These are phyloP conservation scores for Neocucurbitaria cava DNA, from an alignment of 2,329 filamentous ascomycete genomes.

Conservation along the genomic window DNA sequence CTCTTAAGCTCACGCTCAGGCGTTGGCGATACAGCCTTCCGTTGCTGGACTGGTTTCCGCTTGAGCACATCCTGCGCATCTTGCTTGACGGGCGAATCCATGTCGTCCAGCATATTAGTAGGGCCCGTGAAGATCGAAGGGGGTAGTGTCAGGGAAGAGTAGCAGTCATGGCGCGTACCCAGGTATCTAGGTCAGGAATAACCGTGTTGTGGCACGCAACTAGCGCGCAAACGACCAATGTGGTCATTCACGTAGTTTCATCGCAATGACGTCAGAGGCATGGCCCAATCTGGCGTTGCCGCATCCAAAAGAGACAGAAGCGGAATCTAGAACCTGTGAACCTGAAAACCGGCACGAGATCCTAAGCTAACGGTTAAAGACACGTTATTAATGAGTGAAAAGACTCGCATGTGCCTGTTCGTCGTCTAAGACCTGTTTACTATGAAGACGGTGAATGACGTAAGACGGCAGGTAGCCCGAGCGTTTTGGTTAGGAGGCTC, in stretches of 20 bases:
- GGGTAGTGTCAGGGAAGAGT: background rate
- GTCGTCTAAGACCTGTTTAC: background rate
- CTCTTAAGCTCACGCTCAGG: constrained; percentile 19
- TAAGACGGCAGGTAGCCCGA: background rate
- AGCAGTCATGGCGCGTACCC: background rate
- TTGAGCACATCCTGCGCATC: constrained; percentile 12
- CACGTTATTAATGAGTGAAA: background rate
- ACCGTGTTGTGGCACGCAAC: constrained; percentile 4
- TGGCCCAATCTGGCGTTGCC: constrained; percentile 2
- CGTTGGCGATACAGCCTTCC: constrained; percentile 2
- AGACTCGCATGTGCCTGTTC: background rate
- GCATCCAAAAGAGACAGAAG: constrained; percentile 10
- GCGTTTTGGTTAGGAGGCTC: background rate
- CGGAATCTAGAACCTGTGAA: background rate
- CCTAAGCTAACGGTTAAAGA: background rate
- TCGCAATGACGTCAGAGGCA: constrained; percentile 25
- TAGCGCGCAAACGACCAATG: constrained; percentile 1
- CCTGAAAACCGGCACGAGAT: background rate
- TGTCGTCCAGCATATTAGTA: constrained; percentile 4
- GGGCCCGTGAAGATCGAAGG: background rate
- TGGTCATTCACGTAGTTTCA: constrained; percentile 12
- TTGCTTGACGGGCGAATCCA: constrained; percentile 13
- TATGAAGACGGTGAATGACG: constrained; percentile 2
- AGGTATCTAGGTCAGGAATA: background rate
- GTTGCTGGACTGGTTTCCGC: constrained; percentile 18